A percentile compares a stretch with the other conserved stretches of the same genome.
phyloP scores from a whole-genome alignment of 164 flowering plant species.

The Nelumbo lutea region DNA sequence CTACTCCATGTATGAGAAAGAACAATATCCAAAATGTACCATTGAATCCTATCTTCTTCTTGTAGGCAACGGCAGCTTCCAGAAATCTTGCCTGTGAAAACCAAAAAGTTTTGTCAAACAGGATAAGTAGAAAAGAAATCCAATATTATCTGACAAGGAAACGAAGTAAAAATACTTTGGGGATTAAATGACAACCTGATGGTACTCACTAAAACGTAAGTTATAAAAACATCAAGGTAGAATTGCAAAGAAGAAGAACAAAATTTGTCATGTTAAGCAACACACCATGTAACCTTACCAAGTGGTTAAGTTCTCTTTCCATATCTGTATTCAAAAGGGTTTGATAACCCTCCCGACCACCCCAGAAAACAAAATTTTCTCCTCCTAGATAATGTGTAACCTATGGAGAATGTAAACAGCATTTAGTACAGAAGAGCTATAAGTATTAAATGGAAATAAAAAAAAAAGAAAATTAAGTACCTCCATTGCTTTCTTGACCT shows the following conservation, averaged over 20 bases:
- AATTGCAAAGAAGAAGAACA: no score
- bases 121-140: neutral
- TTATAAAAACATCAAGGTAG: no score
- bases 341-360: slow-evolving; percentile 98
- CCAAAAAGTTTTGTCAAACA: slow-evolving; percentile 1
- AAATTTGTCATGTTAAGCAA: neutral
- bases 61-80: slow-evolving; percentile 78
- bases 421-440: neutral
- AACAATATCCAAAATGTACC: slow-evolving; percentile 29
- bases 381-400: slow-evolving; percentile 97
- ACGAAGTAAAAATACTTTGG: neutral
- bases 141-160: neutral
- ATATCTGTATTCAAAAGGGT: slow-evolving; percentile 90
- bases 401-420: slow-evolving; percentile 25
- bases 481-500: slow-evolving; percentile 99
- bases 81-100: slow-evolving; percentile 72
- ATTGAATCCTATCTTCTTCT: slow-evolving; percentile 95
- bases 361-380: slow-evolving; percentile 97
- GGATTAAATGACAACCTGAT: no score
- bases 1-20: neutral
- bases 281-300: slow-evolving; percentile 40
- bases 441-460: neutral
- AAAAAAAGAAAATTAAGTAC: slow-evolving; percentile 25
- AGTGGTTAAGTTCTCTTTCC: slow-evolving; percentile 88
- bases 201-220: no score